Percentiles rank a stretch among this genome's conserved stretches.
These are phyloP conservation scores for Ascodesmis nigricans DNA, from an alignment of 495 filamentous ascomycete genomes.

Conservation along the genomic window DNA sequence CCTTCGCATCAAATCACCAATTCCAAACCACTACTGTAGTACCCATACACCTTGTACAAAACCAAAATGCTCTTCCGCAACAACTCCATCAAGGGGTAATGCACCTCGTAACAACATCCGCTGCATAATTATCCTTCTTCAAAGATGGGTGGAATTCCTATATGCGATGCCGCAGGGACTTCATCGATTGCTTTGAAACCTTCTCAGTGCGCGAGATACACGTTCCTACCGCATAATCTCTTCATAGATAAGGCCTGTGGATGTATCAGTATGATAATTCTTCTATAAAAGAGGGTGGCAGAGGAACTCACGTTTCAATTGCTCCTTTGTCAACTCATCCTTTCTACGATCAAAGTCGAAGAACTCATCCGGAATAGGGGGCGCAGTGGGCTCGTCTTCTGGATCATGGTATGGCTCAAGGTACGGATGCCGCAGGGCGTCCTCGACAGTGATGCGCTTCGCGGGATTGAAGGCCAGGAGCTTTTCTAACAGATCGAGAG, in stretches of 20 bases:
- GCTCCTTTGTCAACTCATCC: slow-evolving; percentile 94
- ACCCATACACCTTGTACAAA: no score
- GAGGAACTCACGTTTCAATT: slow-evolving; percentile 55
- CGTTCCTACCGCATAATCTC: slow-evolving; percentile 81
- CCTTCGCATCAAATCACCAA: no score
- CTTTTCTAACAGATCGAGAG: slow-evolving; percentile 85
- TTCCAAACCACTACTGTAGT: no score
- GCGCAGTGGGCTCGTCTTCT: slow-evolving; percentile 91
- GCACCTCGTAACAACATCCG: no score
- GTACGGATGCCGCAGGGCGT: slow-evolving; percentile 92
- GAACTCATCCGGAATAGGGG: slow-evolving; percentile 93
- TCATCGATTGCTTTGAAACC: no score
- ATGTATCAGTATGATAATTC: slow-evolving; percentile 6
- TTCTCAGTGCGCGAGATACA: not conserved
- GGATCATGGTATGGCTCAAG: slow-evolving; percentile 98
- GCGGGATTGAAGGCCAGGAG: slow-evolving; percentile 94
- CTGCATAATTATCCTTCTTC: no score
- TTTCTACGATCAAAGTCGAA: slow-evolving; percentile 99
- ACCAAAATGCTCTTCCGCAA: no score
- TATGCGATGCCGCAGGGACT: no score
- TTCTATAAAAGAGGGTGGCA: not conserved
- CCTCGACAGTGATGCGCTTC: slow-evolving; percentile 95
- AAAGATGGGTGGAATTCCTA: no score
- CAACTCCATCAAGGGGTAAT: no score
- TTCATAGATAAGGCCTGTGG: slow-evolving; percentile 68